A percentile compares a stretch with the other conserved stretches of the same genome.
Conservation (phyloP, 2,329 filamentous ascomycete species). For the Microascus cirrosus region DNA sequence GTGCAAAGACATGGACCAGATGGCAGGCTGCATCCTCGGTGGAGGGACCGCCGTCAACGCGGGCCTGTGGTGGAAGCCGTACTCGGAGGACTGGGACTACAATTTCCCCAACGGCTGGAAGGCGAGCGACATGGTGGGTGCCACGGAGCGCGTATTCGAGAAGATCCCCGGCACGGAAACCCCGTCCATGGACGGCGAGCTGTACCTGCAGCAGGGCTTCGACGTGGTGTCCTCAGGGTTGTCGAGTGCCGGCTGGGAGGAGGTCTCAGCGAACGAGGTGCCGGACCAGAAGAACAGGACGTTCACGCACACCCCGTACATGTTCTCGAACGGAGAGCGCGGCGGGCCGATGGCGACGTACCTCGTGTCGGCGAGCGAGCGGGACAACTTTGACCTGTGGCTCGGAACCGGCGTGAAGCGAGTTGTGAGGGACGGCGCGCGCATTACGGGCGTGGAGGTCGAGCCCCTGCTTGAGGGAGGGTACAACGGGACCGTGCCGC, state of each 20-base stretch:
- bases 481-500: constrained; percentile 44
- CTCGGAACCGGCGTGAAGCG: constrained; percentile 54
- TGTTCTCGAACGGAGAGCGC: constrained; percentile 55
- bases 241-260: constrained; percentile 47
- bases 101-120: constrained; percentile 66
- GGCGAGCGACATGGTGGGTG: constrained; percentile 44
- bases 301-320: constrained; percentile 53
- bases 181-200: constrained; percentile 54
- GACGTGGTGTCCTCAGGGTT: constrained; percentile 50
- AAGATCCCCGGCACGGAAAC: constrained; percentile 57
- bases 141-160: constrained; percentile 51
- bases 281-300: constrained; percentile 55
- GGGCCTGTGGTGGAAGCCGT: constrained; percentile 57
- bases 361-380: constrained; percentile 45
- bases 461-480: constrained; percentile 41
- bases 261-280: constrained; percentile 48
- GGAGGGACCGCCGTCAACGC: constrained; percentile 57
- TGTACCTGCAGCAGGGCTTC: constrained; percentile 56
- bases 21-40: constrained; percentile 60
- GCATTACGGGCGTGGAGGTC: constrained; percentile 55
- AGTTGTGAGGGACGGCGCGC: constrained; percentile 50
- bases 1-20: constrained; percentile 58
- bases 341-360: constrained; percentile 62
- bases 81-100: constrained; percentile 55
- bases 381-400: constrained; percentile 56